Evolutionary conservation across 179 eudicot genomes (phyloP).

Genomic region (Beta lomatogona): DNA sequence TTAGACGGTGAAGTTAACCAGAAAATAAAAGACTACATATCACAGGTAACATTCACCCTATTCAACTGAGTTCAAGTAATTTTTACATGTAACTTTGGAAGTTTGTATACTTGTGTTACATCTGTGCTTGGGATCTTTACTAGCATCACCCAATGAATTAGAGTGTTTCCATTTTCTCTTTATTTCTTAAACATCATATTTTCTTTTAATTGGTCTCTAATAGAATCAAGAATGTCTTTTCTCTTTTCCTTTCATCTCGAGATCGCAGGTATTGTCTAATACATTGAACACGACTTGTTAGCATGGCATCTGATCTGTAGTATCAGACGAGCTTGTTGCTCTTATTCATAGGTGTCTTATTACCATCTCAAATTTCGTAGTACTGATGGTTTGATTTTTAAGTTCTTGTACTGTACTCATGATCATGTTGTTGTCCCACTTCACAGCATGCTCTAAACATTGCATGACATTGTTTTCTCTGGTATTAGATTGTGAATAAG

Average conservation of each 20-base stretch:
- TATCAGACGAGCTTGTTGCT: neutral
- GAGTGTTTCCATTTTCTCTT: neutral
- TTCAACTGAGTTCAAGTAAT: neutral
- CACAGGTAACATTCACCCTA: conserved; percentile 48
- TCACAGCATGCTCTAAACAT: neutral
- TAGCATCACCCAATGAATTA: neutral
- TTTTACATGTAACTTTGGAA: neutral
- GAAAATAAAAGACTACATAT: conserved; percentile 61
- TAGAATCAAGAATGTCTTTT: neutral
- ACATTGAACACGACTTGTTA: neutral
- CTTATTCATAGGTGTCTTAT: neutral
- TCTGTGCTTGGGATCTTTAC: neutral
- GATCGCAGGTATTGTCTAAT: neutral
- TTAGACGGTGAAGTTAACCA: conserved; percentile 60
- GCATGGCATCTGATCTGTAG: neutral
- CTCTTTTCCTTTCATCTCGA: neutral
- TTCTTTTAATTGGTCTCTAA: neutral
- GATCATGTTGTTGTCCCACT: neutral
- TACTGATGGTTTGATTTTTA: neutral
- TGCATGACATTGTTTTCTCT: conserved; percentile 5
- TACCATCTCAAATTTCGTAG: neutral
- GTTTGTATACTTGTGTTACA: neutral
- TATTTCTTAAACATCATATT: too few relatives aligned
- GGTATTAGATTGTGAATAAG: conserved; percentile 59
- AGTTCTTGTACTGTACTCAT: neutral